Conservation (phyloP, 129 eudicot genomes). For the Kitagawia praeruptora region DNA sequence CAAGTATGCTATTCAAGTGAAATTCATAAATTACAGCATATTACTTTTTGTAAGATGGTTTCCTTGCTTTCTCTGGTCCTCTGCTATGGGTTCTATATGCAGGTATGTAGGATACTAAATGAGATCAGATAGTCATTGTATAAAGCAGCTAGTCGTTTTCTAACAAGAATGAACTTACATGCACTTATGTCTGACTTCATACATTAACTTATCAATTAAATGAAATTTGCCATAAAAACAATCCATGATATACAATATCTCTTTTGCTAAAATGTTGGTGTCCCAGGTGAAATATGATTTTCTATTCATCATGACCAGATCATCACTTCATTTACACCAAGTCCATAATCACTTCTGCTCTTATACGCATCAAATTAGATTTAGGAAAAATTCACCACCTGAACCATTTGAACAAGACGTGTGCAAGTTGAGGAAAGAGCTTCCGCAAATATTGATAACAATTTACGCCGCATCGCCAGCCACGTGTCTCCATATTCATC, state of each 20-base stretch:
- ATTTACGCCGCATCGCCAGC: conserved; percentile 48
- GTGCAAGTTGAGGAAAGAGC: conserved; percentile 69
- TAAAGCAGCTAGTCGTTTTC: background rate
- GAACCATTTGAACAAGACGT: conserved; percentile 67
- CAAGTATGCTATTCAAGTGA: background rate
- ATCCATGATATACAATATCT: background rate
- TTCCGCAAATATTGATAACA: conserved; percentile 54
- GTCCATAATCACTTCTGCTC: background rate
- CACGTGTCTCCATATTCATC: conserved; percentile 55
- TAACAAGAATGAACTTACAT: too few relatives aligned
- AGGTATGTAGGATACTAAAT: background rate
- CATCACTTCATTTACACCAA: background rate
- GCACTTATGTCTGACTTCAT: background rate
- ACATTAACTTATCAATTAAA: background rate
- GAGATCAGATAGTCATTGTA: background rate
- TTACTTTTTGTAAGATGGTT: background rate
- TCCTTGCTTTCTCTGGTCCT: background rate
- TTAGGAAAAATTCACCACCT: conserved; percentile 39
- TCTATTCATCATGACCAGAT: background rate
- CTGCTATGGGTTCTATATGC: background rate
- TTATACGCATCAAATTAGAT: background rate
- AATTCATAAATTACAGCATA: background rate
- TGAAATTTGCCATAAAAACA: background rate
- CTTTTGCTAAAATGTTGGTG: background rate
- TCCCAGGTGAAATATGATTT: background rate